Conservation (phyloP, 2,329 filamentous ascomycete species). For the Tolypocladium capitatum region DNA sequence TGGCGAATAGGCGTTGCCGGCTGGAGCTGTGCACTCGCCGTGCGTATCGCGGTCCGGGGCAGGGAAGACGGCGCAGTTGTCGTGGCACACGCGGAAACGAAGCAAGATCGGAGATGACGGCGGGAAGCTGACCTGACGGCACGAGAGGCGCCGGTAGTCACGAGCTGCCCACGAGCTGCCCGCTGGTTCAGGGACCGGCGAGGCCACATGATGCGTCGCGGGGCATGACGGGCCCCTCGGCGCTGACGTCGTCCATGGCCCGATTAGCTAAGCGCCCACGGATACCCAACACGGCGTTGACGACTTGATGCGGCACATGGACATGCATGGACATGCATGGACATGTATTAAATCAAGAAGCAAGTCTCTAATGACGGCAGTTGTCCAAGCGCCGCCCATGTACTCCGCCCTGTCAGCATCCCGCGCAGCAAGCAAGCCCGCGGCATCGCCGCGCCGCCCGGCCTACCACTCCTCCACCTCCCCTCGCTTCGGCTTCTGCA, state of each 20-base stretch:
- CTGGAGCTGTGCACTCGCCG: not conserved
- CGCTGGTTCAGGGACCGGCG: not conserved
- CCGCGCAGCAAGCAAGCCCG: not conserved
- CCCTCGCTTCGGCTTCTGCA: conserved; percentile 33
- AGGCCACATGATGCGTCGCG: conserved; percentile 2
- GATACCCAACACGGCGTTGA: not conserved
- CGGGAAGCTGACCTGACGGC: not conserved
- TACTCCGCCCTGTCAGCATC: not conserved
- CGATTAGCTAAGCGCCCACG: not conserved
- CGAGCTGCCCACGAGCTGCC: too few relatives aligned
- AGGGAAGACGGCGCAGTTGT: not conserved
- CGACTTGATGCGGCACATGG: too few relatives aligned
- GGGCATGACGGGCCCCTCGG: not conserved
- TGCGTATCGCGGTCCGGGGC: not conserved
- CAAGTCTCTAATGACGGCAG: too few relatives aligned
- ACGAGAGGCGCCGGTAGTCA: not conserved
- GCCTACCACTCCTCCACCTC: conserved; percentile 32
- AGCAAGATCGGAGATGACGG: not conserved
- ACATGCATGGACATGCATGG: too few relatives aligned
- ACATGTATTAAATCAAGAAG: too few relatives aligned
- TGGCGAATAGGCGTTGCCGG: too few relatives aligned
- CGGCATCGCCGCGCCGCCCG: not conserved
- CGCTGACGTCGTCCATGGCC: not conserved
- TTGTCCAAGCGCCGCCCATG: not conserved
- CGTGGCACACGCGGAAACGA: not conserved